phyloP scores from a whole-genome alignment of 169 alveolate genomes.

The Babesia caballi region DNA sequence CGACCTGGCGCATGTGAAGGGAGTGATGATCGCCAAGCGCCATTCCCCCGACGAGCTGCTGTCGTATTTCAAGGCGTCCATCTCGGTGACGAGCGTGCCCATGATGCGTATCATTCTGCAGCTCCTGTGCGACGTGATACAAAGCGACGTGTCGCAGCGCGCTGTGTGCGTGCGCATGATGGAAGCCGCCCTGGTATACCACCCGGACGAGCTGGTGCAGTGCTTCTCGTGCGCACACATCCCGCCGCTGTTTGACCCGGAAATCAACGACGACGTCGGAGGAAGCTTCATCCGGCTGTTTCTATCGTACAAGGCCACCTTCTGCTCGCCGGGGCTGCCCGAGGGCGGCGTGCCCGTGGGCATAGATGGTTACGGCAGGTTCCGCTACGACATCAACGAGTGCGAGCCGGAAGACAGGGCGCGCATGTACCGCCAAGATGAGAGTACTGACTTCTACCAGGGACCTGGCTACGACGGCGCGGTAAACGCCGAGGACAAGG shows the following conservation, averaged over 20 bases:
- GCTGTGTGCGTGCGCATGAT: slow-evolving; percentile 53
- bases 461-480: not conserved
- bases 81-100: slow-evolving; percentile 38
- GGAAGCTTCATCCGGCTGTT: slow-evolving; percentile 42
- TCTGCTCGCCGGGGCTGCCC: slow-evolving; percentile 18
- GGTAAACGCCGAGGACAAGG: not conserved
- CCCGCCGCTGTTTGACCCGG: slow-evolving; percentile 46
- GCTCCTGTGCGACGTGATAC: slow-evolving; percentile 26
- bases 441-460: not conserved
- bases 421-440: too few relatives aligned
- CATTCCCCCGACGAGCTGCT: slow-evolving; percentile 26
- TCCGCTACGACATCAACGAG: slow-evolving; percentile 18
- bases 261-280: slow-evolving; percentile 49
- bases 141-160: slow-evolving; percentile 10
- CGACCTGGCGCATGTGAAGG: slow-evolving; percentile 24
- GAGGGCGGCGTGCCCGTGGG: slow-evolving; percentile 27
- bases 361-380: slow-evolving; percentile 19
- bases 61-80: slow-evolving; percentile 43
- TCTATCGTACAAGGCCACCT: slow-evolving; percentile 61
- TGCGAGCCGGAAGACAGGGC: not conserved
- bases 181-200: slow-evolving; percentile 53
- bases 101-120: slow-evolving; percentile 47
- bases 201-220: slow-evolving; percentile 60
- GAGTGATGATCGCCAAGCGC: slow-evolving; percentile 4
- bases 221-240: slow-evolving; percentile 36